Evolutionary conservation across 1,284 basidiomycete genomes (phyloP), one percentile per base, ranked within the genome.

Genomic region (Puccinia polysora): DNA sequence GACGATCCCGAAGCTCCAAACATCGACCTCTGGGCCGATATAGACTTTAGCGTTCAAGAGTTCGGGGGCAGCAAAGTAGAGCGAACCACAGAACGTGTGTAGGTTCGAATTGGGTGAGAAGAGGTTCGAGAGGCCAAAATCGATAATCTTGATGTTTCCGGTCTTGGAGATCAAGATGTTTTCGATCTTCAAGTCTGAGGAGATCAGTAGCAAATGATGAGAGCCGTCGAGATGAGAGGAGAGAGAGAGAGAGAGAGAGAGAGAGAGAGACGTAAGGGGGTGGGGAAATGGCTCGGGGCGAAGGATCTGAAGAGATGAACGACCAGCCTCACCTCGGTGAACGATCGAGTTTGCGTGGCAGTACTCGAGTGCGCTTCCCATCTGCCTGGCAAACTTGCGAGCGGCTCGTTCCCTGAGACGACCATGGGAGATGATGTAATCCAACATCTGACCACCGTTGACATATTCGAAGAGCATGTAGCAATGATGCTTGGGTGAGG

Each of bases 391-490:
- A 82, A 98, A 98, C 82, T 96, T 97, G 77, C 95, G 84, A 4
- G 95, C 95, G 38, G 93, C 91, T 69, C 95, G 86, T 81, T 98
- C 96, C 38, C 95, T 84, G 74, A 98, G 84, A 43, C 94, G 85
- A n/a, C 95, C 95, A 78, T 98, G 96, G 76, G 90, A 90, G 82
- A 98, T 98, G 83, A 98, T 98, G 81, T 97, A 98, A 85, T 98
- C 95, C 76, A 98, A 87, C 91, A 98, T 96, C 83, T 98, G 95
- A 0, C 96, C 95, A 56, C 96, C 95, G 77, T 94, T 94, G 81
- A 98, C 91, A 81, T 97, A 97, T 81, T 98, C 95, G 80, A 90
- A 93, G 4, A 97, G 90, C 92, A 98, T 97, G 83, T 98, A 97
- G 81, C 97, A 97, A 81, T 98, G 95, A 79, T 95, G 88, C 74